Percentiles rank a stretch among this genome's conserved stretches.
Conservation (phyloP, 1,139 yeast species). For the Taiozyma onychis region DNA sequence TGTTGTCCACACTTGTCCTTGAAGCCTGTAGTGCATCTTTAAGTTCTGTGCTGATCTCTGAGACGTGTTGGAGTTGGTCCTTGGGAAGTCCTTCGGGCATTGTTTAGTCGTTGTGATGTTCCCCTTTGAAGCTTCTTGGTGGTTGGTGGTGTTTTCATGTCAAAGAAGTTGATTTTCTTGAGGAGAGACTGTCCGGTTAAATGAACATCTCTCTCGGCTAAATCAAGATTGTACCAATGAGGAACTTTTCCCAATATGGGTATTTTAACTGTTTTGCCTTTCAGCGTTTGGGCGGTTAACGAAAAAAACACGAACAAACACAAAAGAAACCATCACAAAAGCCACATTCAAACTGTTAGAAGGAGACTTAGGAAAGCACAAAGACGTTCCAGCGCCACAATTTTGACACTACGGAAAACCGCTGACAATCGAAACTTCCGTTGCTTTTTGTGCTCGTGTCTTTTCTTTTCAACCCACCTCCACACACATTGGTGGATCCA, state of each 20-base stretch:
- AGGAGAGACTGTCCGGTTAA: background rate
- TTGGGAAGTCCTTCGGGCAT: conserved; percentile 13
- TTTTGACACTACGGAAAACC: background rate
- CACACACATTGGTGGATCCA: background rate
- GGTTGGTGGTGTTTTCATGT: background rate
- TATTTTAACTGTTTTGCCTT: background rate
- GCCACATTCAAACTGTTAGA: background rate
- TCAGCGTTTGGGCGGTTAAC: background rate
- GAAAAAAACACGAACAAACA: background rate
- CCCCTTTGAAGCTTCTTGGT: background rate
- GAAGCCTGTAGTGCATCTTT: conserved; percentile 12
- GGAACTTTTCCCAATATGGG: background rate
- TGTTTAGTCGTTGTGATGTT: too few species aligned
- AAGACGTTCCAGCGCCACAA: background rate
- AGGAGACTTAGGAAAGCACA: background rate
- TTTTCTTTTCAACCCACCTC: background rate
- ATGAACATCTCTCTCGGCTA: background rate
- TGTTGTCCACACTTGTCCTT: conserved; percentile 10
- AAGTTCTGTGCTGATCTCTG: conserved; percentile 10
- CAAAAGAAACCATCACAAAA: background rate
- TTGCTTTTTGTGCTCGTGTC: background rate
- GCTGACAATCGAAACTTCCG: background rate
- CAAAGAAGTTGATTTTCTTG: background rate
- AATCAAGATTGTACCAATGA: background rate
- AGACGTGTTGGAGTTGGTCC: conserved; percentile 19